Evolutionary conservation across 2,329 filamentous ascomycete genomes (phyloP).

Genomic region (Pseudopithomyces maydicus): DNA sequence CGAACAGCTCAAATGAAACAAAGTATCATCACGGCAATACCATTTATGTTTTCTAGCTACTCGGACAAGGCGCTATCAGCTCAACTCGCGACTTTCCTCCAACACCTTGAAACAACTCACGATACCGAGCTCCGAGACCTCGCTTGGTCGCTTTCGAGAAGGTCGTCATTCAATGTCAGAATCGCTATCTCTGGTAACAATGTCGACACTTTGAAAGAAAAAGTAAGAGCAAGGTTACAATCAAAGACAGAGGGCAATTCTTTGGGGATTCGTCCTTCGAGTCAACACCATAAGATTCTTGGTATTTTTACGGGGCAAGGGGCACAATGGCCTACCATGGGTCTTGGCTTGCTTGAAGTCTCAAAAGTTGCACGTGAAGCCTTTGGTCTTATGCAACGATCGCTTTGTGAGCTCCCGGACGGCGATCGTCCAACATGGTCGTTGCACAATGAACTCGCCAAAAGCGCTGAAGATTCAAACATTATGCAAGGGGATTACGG

Average conservation of each 20-base stretch:
- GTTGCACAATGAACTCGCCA: slow-evolving; percentile 6
- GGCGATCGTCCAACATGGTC: slow-evolving; percentile 4
- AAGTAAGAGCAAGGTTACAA: not conserved
- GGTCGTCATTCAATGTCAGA: no score
- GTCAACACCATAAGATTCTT: not conserved
- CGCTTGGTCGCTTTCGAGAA: not conserved
- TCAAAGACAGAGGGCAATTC: not conserved
- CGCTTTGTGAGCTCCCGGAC: not conserved
- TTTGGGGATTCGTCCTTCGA: not conserved
- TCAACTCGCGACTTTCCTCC: not conserved
- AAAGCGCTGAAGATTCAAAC: not conserved
- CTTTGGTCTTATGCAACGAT: not conserved
- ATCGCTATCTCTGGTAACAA: no score
- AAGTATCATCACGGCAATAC: not conserved
- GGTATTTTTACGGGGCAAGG: slow-evolving; percentile 30
- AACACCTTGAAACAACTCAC: not conserved
- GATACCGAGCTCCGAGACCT: not conserved
- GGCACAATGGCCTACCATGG: slow-evolving; percentile 23
- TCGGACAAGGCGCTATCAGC: not conserved
- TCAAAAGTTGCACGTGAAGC: no score
- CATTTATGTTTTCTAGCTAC: not conserved
- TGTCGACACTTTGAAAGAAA: no score
- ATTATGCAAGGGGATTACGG: slow-evolving; percentile 4
- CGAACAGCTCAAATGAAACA: not conserved
- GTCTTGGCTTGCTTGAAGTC: not conserved